These are phyloP conservation scores for Pezicula rhizophila DNA, from an alignment of 2,329 filamentous ascomycete genomes.

Conservation along the genomic window DNA sequence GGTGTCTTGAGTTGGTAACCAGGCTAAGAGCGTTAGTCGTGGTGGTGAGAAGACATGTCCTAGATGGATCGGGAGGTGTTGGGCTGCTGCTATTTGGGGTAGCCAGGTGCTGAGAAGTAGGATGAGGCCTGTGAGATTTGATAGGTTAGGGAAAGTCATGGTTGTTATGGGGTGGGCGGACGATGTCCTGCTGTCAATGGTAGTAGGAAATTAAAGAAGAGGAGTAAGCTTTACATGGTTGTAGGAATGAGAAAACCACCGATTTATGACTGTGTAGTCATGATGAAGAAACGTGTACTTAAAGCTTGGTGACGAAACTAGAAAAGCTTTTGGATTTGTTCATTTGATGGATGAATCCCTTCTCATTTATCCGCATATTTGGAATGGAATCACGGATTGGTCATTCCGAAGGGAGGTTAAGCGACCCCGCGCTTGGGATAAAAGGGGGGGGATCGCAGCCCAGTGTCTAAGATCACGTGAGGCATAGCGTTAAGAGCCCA, in stretches of 20 bases:
- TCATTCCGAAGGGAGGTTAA: too few species aligned
- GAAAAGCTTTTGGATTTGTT: neutral
- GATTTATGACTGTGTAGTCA: slow-evolving; percentile 8
- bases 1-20: slow-evolving; percentile 12
- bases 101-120: too few species aligned
- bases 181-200: too few species aligned
- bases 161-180: slow-evolving; percentile 4
- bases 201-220: too few species aligned
- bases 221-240: neutral
- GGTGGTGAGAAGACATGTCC: slow-evolving; percentile 24
- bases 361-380: neutral
- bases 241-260: slow-evolving; percentile 4
- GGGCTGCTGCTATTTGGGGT: too few species aligned
- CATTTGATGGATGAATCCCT: neutral
- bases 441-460: too few species aligned
- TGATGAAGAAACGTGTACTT: slow-evolving; percentile 15
- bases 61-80: slow-evolving; percentile 20
- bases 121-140: slow-evolving; percentile 5
- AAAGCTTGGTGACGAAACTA: neutral
- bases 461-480: too few species aligned
- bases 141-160: neutral
- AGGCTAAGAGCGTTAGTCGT: slow-evolving; percentile 22
- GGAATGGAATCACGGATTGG: neutral
- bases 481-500: too few species aligned
- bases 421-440: too few species aligned